A percentile compares a stretch with the other conserved stretches of the same genome.
Evolutionary conservation across 768 basidiomycete genomes (phyloP).

Genomic region (Termitomyces sp.): DNA sequence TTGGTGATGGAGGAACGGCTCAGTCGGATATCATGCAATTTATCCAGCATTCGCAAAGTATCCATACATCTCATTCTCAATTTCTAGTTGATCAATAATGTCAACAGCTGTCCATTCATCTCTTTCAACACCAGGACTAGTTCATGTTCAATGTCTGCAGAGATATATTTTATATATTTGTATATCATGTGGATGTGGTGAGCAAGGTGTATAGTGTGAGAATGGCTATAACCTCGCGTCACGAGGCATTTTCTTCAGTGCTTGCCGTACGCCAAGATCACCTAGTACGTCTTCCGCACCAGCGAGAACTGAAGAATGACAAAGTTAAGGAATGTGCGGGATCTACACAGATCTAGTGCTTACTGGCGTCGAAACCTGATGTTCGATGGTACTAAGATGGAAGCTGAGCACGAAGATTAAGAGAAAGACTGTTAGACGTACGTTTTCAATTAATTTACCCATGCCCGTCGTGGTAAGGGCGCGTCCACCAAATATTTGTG

Average conservation of each 20-base stretch:
- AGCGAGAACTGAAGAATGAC: constrained; percentile 47
- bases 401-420: background rate
- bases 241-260: constrained; percentile 61
- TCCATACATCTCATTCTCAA: background rate
- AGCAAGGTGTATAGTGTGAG: background rate
- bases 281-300: constrained; percentile 74
- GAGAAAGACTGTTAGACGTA: constrained; percentile 26
- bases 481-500: constrained; percentile 86
- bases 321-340: background rate
- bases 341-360: constrained; percentile 17
- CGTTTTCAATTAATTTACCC: constrained; percentile 82
- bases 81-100: background rate
- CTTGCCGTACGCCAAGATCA: constrained; percentile 71
- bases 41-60: background rate
- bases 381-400: constrained; percentile 72
- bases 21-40: background rate
- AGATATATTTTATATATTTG: background rate
- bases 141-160: background rate
- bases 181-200: background rate
- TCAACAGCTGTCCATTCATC: background rate
- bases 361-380: constrained; percentile 75
- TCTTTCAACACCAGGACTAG: background rate
- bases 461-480: constrained; percentile 83
- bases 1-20: background rate
- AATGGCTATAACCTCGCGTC: constrained; percentile 23